Evolutionary conservation across 208 protist genomes (phyloP), one percentile per base, ranked within the genome.

Genomic region (Leishmania braziliensis): DNA sequence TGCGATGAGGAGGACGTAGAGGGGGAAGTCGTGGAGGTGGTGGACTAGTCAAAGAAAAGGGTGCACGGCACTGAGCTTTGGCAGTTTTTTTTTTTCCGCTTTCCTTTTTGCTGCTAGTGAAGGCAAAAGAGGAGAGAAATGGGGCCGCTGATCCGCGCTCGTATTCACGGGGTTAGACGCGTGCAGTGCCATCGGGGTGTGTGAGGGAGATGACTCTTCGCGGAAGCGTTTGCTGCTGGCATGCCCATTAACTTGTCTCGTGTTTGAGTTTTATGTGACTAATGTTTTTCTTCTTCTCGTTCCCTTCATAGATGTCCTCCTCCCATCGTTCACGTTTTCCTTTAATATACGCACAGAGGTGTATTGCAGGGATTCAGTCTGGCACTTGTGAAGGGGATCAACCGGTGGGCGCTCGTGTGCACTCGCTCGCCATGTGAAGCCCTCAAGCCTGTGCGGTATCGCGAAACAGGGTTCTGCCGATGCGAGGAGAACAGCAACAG

Each of bases 1-100:
- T 77, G 14, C n/a, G 72, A 80, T 36, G 79, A 60, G 14, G 74
- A 70, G 0, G 53, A 71, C 0, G 66, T 50, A 1, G 56, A 81
- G 43, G 51, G 60, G 1, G 62, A 70, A 3, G 72, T 54, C 14
- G 73, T 78, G 5, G 84, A 80, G 16, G 75, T 76, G 43, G 83
- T 77, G 23, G 77, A 53, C 33, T 76, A 77, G 48, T 71, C 16
- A 0, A 36, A 29, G 6, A 29, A 20, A 20, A 65, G 50, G 16
- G 29, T 39, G 51, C 46, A 53, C 20, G 65, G 60, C 60, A 75
- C 48, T 3, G 48, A 3, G 36, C 1, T 46, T 23, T 2, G 16
- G 12, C 8, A 18, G 65, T 16, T 12, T n/a, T 46, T 8, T 12
- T 43, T 5, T 2, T 12, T 50, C 18, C 14, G 18, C 39, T 71